Conservation (phyloP, 2,329 filamentous ascomycete genomes). For the Sarocladiaceae sp. region DNA sequence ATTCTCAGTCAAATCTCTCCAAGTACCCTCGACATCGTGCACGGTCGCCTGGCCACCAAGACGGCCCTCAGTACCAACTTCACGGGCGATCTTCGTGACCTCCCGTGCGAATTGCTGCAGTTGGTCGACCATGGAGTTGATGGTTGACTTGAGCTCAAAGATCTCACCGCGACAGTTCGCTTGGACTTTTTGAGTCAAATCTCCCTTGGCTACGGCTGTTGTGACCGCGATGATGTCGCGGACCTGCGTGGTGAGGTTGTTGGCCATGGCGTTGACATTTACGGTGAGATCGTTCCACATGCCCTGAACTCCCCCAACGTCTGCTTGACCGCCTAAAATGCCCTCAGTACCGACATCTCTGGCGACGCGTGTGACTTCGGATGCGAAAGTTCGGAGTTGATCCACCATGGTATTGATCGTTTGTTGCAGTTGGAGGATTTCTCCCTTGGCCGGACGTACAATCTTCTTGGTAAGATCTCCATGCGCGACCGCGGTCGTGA, state of each 20-base stretch:
- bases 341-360: constrained; percentile 82
- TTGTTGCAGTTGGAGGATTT: constrained; percentile 78
- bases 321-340: constrained; percentile 76
- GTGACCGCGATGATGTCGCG: constrained; percentile 88
- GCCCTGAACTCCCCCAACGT: constrained; percentile 78
- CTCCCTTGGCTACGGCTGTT: constrained; percentile 72
- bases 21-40: constrained; percentile 94
- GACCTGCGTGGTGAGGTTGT: constrained; percentile 83
- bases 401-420: constrained; percentile 91
- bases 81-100: constrained; percentile 92
- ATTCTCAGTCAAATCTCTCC: constrained; percentile 91
- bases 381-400: constrained; percentile 77
- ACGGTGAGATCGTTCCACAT: constrained; percentile 88
- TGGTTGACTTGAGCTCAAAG: constrained; percentile 91
- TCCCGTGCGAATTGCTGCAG: constrained; percentile 94
- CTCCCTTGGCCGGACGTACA: constrained; percentile 72
- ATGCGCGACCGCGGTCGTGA: constrained; percentile 78
- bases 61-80: constrained; percentile 93
- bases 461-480: constrained; percentile 84
- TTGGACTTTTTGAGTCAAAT: constrained; percentile 94
- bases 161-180: constrained; percentile 91
- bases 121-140: constrained; percentile 99
- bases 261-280: constrained; percentile 85
- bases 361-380: constrained; percentile 78
- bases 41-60: constrained; percentile 93